phyloP scores from a whole-genome alignment of 1,284 basidiomycete genomes.

The Pholiota adiposa region DNA sequence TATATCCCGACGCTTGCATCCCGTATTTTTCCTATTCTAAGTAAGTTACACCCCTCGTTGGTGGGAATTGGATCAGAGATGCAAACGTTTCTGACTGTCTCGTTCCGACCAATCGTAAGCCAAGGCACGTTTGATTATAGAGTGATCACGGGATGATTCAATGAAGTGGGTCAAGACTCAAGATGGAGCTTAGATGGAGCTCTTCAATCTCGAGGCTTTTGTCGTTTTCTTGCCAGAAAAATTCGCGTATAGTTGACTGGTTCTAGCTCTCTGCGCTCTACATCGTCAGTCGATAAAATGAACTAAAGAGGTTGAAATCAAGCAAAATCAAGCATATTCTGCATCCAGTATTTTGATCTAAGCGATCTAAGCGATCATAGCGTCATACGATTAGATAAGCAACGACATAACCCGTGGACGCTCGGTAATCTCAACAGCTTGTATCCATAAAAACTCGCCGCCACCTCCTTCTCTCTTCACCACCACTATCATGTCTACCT shows the following conservation, averaged over 20 bases:
- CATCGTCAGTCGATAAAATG: too few relatives aligned
- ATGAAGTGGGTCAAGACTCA: not conserved
- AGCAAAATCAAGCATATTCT: not conserved
- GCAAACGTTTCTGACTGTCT: slow-evolving; percentile 8
- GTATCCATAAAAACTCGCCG: slow-evolving; percentile 4
- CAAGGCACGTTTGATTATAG: slow-evolving; percentile 9
- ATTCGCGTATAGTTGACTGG: too few relatives aligned
- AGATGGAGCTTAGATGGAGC: not conserved
- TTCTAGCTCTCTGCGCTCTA: not conserved
- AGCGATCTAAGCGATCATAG: not conserved
- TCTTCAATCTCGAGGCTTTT: not conserved
- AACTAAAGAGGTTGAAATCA: too few relatives aligned
- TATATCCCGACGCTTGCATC: not conserved
- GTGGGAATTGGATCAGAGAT: not conserved
- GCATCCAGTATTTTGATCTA: not conserved
- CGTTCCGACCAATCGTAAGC: not conserved
- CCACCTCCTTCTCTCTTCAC: slow-evolving; percentile 10
- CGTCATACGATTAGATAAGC: slow-evolving; percentile 14
- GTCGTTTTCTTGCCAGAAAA: too few relatives aligned
- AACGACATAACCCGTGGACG: not conserved
- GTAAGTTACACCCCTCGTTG: slow-evolving; percentile 5
- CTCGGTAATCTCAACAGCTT: slow-evolving; percentile 10
- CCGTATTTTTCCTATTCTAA: not conserved
- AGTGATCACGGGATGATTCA: not conserved
- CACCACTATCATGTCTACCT: slow-evolving; percentile 70